Base-by-base conservation (phyloP, 768 basidiomycete genomes). In the Collybia mongolica region DNA sequence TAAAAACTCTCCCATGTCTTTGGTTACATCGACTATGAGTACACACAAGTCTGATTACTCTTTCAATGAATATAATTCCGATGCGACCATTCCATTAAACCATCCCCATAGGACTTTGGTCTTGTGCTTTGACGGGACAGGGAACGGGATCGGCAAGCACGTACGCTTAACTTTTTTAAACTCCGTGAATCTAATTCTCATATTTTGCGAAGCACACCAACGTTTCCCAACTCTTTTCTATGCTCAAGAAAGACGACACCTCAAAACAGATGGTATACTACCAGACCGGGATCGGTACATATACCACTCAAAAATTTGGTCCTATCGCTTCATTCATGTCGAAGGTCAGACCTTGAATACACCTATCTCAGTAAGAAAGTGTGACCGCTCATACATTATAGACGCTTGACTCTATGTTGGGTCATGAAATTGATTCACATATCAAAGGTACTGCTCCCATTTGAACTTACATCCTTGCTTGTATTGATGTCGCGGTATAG, bases 271-370 rank as follows among this genome's bases (percentile, higher is more conserved):
- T 75, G 66, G 68, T 70, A 11, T 76, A 76, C 49, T 75, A 76
- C 55, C 74, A 76, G 65, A 69, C 83, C 18, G 83, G 83, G 6
- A 84, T 84, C 39, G 83, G 83, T 2, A 85, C 83, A 1, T 85
- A 84, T 46, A 75, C 73, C 6, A 65, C 70, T 5, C 80, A 80
- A 0, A 56, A 76, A 52, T 67, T 80, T n/a, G 79, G 65, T 0
- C 74, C 74, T 0, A 43, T 72, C 1, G 53, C 62, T 51, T 62
- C 72, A 0, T 19, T 14, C 1, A 37, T 4, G 29, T 12, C n/a
- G 15, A 41, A 23, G 47, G 3, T 24, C 22, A 14, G 14, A 32
- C 11, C 26, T n/a, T n/a, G n/a, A n/a, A n/a, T 28, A 28, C 26
- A 28, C 26, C 26, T 28, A 12, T 7, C n/a, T 37, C 52, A n/a